These are phyloP conservation scores for Trichoderma endophyticum DNA, from an alignment of 2,329 filamentous ascomycete species.

Conservation along the genomic window DNA sequence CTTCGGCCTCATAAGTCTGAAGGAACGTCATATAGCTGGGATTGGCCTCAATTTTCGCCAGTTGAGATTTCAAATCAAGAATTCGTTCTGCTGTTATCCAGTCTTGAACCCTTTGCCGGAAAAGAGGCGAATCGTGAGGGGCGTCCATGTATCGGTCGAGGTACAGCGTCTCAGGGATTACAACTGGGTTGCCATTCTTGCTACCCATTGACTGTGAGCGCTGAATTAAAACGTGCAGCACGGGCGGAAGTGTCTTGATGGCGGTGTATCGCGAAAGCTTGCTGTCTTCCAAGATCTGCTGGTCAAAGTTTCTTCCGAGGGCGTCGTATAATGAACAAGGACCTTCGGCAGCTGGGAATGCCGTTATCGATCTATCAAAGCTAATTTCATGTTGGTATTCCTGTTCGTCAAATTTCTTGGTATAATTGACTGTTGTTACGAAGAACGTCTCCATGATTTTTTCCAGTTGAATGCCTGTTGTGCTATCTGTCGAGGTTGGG, in stretches of 20 bases:
- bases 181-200: constrained; percentile 75
- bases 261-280: constrained; percentile 63
- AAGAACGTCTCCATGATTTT: constrained; percentile 70
- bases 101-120: constrained; percentile 62
- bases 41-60: constrained; percentile 28
- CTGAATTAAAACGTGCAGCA: constrained; percentile 87
- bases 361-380: constrained; percentile 62
- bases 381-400: constrained; percentile 43
- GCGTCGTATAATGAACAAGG: constrained; percentile 73
- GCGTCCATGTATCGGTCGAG: constrained; percentile 85
- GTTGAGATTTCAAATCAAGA: constrained; percentile 47
- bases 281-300: constrained; percentile 67
- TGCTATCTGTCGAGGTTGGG: constrained; percentile 59
- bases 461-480: constrained; percentile 74
- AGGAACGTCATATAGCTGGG: constrained; percentile 29
- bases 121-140: constrained; percentile 56
- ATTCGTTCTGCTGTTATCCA: constrained; percentile 73
- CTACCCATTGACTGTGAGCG: constrained; percentile 69
- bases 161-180: constrained; percentile 77
- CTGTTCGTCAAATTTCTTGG: constrained; percentile 48
- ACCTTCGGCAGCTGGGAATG: constrained; percentile 51
- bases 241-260: constrained; percentile 73
- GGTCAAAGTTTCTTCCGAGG: constrained; percentile 80
- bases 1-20: constrained; percentile 27
- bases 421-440: constrained; percentile 59